Evolutionary conservation across 306 rosid genomes (phyloP), one percentile per base, ranked within the genome.

Genomic region (Corylus heterophylla): DNA sequence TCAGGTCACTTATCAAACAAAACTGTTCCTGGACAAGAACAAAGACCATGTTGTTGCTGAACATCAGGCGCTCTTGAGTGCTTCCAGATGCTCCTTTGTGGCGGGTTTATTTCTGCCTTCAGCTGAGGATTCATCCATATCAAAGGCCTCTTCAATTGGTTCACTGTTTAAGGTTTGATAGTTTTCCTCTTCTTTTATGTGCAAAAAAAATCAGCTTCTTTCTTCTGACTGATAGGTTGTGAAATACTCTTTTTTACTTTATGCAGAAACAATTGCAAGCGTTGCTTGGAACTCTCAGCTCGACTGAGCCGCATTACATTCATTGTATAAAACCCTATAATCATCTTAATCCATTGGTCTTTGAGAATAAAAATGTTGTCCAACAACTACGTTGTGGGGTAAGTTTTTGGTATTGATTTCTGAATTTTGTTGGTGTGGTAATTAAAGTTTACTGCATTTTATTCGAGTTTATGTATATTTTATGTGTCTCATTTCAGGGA

Each of bases 351-450:
- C 99, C 99, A 69, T 76, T 94, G 61, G 93, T 96, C 78, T 96
- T 96, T 68, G 99, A 93, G 92, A 74, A 78, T 74, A 89, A 82
- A 86, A 96, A 96, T 91, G 94, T 96, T 84, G 59, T 96, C 74
- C 94, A 87, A 86, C 99, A 96, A 92, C 84, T 96, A 63, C 94
- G 98, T 16, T 96, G 99, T 85, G 99, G 99, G 93, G 99, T 96
- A 89, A 88, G 98, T 54, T 37, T 72, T 52, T 13, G 54, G 16
- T 76, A 51, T 74, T 80, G 18, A 63, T 78, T 51, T 51, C 39
- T 54, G 50, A 42, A 47, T 76, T 29, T 63, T 35, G 64, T 83
- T 83, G 16, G 74, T 50, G 44, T 31, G 69, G 56, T 55, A 47
- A 66, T 73, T 63, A 55, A 75, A 74, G 67, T 78, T 74, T 74